Conservation (phyloP, 2,329 filamentous ascomycete genomes). For the Rutstroemia sydowiana region DNA sequence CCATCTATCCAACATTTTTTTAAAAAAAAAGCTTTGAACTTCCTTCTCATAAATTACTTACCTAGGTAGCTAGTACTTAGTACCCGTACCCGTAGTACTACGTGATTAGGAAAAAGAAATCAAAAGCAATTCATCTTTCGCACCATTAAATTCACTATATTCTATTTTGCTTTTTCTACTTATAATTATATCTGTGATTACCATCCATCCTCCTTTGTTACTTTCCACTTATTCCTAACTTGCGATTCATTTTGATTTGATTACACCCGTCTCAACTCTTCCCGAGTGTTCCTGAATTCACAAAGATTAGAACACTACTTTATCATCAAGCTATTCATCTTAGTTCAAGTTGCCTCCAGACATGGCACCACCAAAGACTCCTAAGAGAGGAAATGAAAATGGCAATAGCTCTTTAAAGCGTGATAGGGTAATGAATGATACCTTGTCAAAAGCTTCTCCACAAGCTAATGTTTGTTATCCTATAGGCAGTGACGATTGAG, state of each 20-base stretch:
- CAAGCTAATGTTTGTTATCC: slow-evolving; percentile 16
- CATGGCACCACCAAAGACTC: neutral
- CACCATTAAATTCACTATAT: neutral
- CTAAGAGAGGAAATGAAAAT: neutral
- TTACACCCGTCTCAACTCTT: too few species aligned
- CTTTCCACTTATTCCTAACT: too few species aligned
- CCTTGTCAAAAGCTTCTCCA: neutral
- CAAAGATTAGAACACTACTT: too few species aligned
- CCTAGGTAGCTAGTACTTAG: too few species aligned
- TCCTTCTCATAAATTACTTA: neutral
- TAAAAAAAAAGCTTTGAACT: too few species aligned
- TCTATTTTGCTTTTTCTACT: neutral
- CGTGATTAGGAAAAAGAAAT: too few species aligned
- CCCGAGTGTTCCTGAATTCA: too few species aligned
- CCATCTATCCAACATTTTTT: too few species aligned
- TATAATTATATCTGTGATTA: neutral
- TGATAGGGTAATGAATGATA: slow-evolving; percentile 1
- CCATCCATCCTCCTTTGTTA: neutral
- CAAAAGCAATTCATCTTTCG: neutral
- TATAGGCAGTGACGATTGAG: slow-evolving; percentile 21
- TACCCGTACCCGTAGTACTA: neutral
- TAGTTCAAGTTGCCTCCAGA: neutral
- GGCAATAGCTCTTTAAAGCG: slow-evolving; percentile 1
- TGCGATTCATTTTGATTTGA: too few species aligned
- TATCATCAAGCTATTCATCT: neutral